Evolutionary conservation across 2,329 filamentous ascomycete species (phyloP), one percentile per base, ranked within the genome.

Genomic region (Cercospora citrullina): DNA sequence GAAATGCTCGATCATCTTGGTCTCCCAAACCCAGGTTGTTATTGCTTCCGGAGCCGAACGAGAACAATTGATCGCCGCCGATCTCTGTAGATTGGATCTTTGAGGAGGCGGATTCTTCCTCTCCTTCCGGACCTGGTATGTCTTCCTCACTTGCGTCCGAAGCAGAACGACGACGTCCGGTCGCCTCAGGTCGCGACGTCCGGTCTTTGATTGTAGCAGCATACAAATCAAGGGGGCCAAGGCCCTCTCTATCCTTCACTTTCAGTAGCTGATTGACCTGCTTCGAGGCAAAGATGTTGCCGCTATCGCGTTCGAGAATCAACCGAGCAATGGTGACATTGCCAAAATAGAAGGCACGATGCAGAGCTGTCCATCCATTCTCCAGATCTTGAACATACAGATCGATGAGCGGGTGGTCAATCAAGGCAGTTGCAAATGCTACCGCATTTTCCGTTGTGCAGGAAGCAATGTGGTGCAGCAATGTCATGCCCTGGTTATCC

Each of bases 21-120:
- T 99, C 94, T n/a, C 94, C 94, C 68, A 98, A 90, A 1, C 95
- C 95, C 23, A 99, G 86, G 0, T 92, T 95, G 9, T 96, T 81
- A 73, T 99, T 99, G 76, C 95, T 96, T 80, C 97, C 99, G 80
- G 94, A 98, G 60, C 95, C 95, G 80, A 98, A 97, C 0, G 93
- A 90, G 75, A 93, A 98, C 0, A 97, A 82, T 76, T 99, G 95
- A 75, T 97, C 92, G 8, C 93, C 94, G 23, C 83, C 78, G 28
- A 90, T 75, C 63, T 80, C 71, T 53, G 74, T 51, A 39, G 68
- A 72, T 0, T 68, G 39, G n/a, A 77, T 75, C 23, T 68, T 67
- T 2, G 60, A 61, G 7, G 60, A 31, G 12, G 30, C 28, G 18
- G 26, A 10, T 16, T 65, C 58, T 12, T 55, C 59, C 33, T 65